These are phyloP conservation scores for Hypseocharis bilobata DNA, from an alignment of 441 rosid genomes.

Conservation along the genomic window DNA sequence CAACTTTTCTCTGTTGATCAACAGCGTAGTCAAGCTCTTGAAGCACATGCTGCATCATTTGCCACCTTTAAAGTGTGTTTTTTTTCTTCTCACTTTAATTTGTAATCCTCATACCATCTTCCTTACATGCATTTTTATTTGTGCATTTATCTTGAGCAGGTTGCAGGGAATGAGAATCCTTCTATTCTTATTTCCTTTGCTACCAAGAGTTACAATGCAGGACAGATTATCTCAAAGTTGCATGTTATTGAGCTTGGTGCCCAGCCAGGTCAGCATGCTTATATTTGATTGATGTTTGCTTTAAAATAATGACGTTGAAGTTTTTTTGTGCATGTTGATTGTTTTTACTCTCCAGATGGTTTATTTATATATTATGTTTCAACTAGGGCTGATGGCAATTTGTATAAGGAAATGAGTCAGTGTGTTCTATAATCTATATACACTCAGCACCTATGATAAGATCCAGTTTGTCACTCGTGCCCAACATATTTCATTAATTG, in stretches of 20 bases:
- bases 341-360: no score
- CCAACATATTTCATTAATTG: no score
- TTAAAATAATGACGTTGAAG: background rate
- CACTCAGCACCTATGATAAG: no score
- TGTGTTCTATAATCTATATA: no score
- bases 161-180: conserved; percentile 91
- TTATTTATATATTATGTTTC: no score
- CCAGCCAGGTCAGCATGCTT: conserved; percentile 81
- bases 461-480: no score
- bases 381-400: no score
- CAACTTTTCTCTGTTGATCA: conserved; percentile 97
- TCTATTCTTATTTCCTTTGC: conserved; percentile 88
- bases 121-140: background rate
- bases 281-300: no score
- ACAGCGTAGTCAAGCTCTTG: conserved; percentile 99
- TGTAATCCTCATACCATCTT: background rate
- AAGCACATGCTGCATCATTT: conserved; percentile 98
- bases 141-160: conserved; percentile 33
- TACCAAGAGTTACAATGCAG: conserved; percentile 74
- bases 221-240: conserved; percentile 81
- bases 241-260: conserved; percentile 98
- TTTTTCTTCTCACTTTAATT: background rate
- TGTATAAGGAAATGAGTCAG: no score
- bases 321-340: no score
- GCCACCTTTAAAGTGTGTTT: conserved; percentile 66